Base-by-base conservation (phyloP, 1,284 basidiomycete species). In the Exobasidium rhododendri region DNA sequence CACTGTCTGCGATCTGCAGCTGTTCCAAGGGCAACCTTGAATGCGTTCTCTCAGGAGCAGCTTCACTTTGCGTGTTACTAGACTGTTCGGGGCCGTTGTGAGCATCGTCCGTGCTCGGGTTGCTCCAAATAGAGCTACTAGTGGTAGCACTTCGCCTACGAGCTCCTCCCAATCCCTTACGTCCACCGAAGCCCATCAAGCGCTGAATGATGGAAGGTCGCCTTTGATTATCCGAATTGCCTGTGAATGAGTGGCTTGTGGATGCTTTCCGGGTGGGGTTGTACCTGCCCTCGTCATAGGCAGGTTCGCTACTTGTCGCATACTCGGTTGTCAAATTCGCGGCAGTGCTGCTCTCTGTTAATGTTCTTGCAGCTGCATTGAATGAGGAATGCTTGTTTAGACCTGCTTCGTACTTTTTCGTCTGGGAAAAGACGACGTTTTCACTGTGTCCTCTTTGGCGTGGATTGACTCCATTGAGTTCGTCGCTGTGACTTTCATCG, bases 131-230 rank as follows among this genome's bases (percentile, higher is more conserved):
- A 40, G 35, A 40, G 17, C 35, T 40, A 40, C 17, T 40, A 10
- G 24, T 30, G 13, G 31, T 57, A 14, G 56, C 56, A 17, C 17
- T 50, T 7, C 56, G 56, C 10, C 24, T 55, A 24, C 53, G 20
- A n/a, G n/a, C n/a, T 17, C 24, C 24, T 11, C 2, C 3, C 14
- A 30, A 44, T 46, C 32, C 53, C 35, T 22, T 3, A 14, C 47
- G 47, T 6, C 47, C 47, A 24, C 26, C 26, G 47, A 55, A 35
- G 13, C 30, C 52, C 52, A 55, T 55, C 4, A 55, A 17, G 4
- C 30, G 20, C 17, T 55, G 4, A 44, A 55, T 55, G 20, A 55
- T 55, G 22, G 52, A 55, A 30, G 52, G 52, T 31, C 52, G 31
- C 17, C 52, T 35, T 13, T 30, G 11, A 17, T 3, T 17, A 13